phyloP scores from a whole-genome alignment of 2,329 filamentous ascomycete species.

The Bipolaris cookei region DNA sequence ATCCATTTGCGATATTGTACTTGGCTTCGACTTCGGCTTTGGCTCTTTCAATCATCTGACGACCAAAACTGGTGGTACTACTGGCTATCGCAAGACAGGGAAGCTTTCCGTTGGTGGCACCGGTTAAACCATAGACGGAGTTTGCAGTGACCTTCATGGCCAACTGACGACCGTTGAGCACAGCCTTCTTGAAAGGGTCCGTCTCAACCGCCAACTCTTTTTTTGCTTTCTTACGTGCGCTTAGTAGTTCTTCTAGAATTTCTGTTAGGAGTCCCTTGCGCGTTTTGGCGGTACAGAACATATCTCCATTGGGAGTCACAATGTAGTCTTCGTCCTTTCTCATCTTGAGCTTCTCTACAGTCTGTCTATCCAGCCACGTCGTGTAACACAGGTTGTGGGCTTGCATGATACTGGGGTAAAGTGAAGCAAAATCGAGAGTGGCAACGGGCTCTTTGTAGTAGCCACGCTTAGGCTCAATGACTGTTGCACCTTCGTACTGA shows the following conservation, averaged over 20 bases:
- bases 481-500: conserved; percentile 96
- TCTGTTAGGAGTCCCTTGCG: conserved; percentile 91
- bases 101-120: conserved; percentile 93
- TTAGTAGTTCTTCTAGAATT: conserved; percentile 90
- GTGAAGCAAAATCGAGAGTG: conserved; percentile 96
- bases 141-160: conserved; percentile 97
- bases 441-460: conserved; percentile 96
- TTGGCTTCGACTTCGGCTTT: conserved; percentile 91
- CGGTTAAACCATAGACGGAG: conserved; percentile 96
- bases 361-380: conserved; percentile 80
- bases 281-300: conserved; percentile 86
- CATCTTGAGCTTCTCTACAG: conserved; percentile 75
- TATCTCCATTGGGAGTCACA: conserved; percentile 90
- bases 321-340: conserved; percentile 95
- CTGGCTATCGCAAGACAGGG: conserved; percentile 94
- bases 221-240: conserved; percentile 94
- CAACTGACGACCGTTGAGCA: conserved; percentile 94
- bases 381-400: conserved; percentile 99
- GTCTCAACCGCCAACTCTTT: conserved; percentile 86
- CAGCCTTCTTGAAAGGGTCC: conserved; percentile 96
- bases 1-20: conserved; percentile 93
- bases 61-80: conserved; percentile 95
- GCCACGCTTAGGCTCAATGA: conserved; percentile 91
- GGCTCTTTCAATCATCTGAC: conserved; percentile 98
- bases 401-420: conserved; percentile 98